Base-by-base conservation (phyloP, 805 yeast genomes). In the Wickerhamomyces bovis region DNA sequence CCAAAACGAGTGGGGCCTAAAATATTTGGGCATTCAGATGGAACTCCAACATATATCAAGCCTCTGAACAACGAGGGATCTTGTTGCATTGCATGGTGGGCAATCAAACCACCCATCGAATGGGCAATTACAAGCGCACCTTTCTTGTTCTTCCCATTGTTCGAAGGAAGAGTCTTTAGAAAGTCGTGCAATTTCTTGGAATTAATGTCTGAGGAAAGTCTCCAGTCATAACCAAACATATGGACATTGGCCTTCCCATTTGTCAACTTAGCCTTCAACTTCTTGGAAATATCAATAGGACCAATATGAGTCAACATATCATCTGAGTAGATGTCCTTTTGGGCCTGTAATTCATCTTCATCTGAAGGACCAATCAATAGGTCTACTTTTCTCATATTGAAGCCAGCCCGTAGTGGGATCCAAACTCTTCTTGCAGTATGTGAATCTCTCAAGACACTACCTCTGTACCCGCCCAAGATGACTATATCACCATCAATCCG, bases 181-280 rank as follows among this genome's bases (percentile, higher is more conserved):
- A 71, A 72, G n/a, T 71, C 64, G 30, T 65, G 66, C n/a, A 90
- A 67, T 50, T 80, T 72, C 7, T 66, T 60, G 12, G 85, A 69
- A 18, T 73, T 67, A 5, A 80, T 62, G 38, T 80, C 85, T 2
- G 80, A 72, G 7, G 90, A 80, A 6, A 89, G 64, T 56, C 97
- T 75, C 97, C 97, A 90, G 67, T 90, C 97, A 63, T 89, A 90
- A n/a, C 96, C 95, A 66, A 83, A 90, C 47, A 84, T 83, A 46
- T 78, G 77, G 6, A 87, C 80, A 15, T 66, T 74, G 4, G 84
- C 75, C 12, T 77, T 78, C 2, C 85, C 82, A 54, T 81, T 82
- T 8, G 69, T 54, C 31, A 90, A 63, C 53, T 69, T 76, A 41
- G 75, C 73, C 42, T 85, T 73, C 46, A 90, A 67, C 53, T 73